These are phyloP conservation scores for Rhodosporidiobolus sp. DNA, from an alignment of 768 basidiomycete species.

Conservation along the genomic window DNA sequence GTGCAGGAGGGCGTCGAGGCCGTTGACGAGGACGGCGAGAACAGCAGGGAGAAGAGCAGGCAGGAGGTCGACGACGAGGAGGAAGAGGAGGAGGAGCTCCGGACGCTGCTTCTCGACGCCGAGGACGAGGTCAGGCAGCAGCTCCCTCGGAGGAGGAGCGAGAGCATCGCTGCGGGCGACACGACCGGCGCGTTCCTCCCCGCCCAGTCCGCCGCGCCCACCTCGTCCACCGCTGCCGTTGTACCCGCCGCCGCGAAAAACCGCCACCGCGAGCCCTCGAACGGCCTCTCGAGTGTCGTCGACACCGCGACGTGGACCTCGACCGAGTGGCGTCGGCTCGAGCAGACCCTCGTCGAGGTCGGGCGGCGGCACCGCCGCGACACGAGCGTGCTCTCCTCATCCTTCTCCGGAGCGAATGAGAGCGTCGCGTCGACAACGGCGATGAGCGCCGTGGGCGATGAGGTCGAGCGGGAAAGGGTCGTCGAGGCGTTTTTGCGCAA, in stretches of 20 bases:
- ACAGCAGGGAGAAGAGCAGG: conserved; percentile 49
- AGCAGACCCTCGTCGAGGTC: conserved; percentile 72
- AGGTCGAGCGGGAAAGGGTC: conserved; percentile 53
- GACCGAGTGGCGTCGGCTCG: conserved; percentile 74
- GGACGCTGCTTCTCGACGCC: conserved; percentile 29
- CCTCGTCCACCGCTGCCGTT: conserved; percentile 19
- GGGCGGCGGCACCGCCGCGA: conserved; percentile 24
- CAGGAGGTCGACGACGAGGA: conserved; percentile 13
- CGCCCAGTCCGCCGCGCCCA: not conserved
- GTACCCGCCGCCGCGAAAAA: conserved; percentile 17
- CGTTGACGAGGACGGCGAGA: conserved; percentile 46
- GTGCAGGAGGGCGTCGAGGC: conserved; percentile 60
- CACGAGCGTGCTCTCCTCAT: not conserved
- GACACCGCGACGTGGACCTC: conserved; percentile 60
- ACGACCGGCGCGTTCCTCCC: conserved; percentile 4
- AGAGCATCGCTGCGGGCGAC: not conserved
- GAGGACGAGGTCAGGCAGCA: conserved; percentile 30
- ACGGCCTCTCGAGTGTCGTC: not conserved
- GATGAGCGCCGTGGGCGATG: conserved; percentile 45
- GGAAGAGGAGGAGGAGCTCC: conserved; percentile 28
- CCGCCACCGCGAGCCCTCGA: conserved; percentile 5
- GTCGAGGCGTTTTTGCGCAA: conserved; percentile 57
- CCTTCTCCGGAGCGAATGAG: not conserved
- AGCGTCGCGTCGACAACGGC: conserved; percentile 32
- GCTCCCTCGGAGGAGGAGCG: not conserved